Base-by-base conservation (phyloP, 352 stramenopile genomes). In the Phytophthora pini region DNA sequence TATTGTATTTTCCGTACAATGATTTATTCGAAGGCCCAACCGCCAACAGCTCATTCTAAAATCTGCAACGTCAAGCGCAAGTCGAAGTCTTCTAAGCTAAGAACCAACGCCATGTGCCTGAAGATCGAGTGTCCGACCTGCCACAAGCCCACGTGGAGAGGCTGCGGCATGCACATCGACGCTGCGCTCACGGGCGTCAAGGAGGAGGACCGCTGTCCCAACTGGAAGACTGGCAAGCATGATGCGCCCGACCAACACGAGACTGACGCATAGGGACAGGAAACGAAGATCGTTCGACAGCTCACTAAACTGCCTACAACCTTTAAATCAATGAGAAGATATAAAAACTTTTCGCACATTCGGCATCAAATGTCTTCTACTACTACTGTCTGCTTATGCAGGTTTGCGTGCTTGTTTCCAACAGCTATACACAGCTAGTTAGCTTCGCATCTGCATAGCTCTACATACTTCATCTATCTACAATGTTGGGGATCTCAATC, bases 211-310 rank as follows among this genome's bases (percentile, higher is more conserved):
- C 79, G 79, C 47, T 86, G 79, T 38, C 77, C 75, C 2, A 70
- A 68, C 32, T 88, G 79, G 79, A 86, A 86, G 70, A 75, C 66
- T 9, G 79, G 79, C 70, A 88, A 82, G 53, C 77, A 86, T 63
- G 72, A 72, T 12, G 31, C n/a, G 29, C 47, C 34, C 13, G n/a
- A 0, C 20, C 17, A 20, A 51, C 8, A 22, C 13, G 29, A 34
- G 29, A 34, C 32, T 40, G 55, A 47, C 26, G 41, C 45, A 56
- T 60, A 63, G 56, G 56, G 22, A 56, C 48, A 63, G 34, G 34
- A 54, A 9, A 44, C 13, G 17, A 34, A 56, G 32, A 56, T 29
- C n/a, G 31, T 12, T 60, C 27, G 24, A 24, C 27, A 20, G 6
- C 15, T 22, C 29, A 17, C 29, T 20, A 32, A 53, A 15, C 45